Conservation (phyloP, 257 asterid species). For the Solanum sejunctum region DNA sequence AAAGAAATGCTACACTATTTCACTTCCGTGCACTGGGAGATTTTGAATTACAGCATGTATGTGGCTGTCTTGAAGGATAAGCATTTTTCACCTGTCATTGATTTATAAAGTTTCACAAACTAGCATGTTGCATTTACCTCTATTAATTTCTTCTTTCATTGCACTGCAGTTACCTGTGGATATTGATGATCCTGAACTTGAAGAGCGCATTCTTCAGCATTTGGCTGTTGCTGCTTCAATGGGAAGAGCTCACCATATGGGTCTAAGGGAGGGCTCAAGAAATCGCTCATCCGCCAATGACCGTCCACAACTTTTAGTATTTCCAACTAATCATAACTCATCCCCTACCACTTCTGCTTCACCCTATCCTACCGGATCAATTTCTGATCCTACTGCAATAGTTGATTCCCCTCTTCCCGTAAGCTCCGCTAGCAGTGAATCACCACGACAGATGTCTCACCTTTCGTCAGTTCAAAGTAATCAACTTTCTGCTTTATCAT, state of each 20-base stretch:
- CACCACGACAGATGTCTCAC: constrained; percentile 9
- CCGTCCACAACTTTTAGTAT: constrained; percentile 42
- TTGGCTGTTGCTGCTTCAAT: constrained; percentile 89
- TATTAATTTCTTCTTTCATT: constrained; percentile 1
- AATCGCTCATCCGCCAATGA: constrained; percentile 41
- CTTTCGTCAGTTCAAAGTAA: constrained; percentile 17
- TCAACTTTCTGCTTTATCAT: constrained; percentile 40
- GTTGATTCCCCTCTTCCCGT: constrained; percentile 16
- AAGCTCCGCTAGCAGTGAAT: constrained; percentile 10
- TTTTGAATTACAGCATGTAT: constrained; percentile 69
- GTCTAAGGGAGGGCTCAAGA: constrained; percentile 60
- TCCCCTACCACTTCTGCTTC: constrained; percentile 29
- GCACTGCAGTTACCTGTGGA: constrained; percentile 58
- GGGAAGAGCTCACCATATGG: constrained; percentile 60
- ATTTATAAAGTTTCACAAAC: neutral
- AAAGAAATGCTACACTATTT: constrained; percentile 56
- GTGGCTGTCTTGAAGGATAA: constrained; percentile 14
- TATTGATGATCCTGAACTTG: constrained; percentile 54
- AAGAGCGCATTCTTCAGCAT: constrained; percentile 83
- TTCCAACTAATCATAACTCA: constrained; percentile 40
- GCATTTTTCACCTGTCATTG: neutral
- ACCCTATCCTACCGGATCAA: constrained; percentile 28
- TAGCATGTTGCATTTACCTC: neutral
- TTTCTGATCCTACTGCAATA: constrained; percentile 22
- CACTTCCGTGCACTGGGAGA: constrained; percentile 69